These are phyloP conservation scores for Ceratobasidium sp. DNA, from an alignment of 1,284 basidiomycete genomes.

Conservation along the genomic window DNA sequence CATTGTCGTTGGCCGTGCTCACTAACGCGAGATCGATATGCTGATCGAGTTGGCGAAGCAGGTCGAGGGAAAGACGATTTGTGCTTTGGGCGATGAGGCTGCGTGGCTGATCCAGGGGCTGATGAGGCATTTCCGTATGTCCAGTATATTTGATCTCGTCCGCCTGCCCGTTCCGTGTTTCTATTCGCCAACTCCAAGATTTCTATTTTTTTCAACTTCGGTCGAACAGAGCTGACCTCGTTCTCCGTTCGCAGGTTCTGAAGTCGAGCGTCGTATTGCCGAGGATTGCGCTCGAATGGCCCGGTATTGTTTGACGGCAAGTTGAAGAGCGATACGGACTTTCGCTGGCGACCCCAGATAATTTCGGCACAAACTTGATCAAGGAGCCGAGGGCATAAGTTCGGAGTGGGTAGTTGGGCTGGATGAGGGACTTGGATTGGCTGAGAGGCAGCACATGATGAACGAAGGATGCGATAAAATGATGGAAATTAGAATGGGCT, in stretches of 20 bases:
- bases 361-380: conserved; percentile 71
- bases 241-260: conserved; percentile 64
- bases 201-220: background rate
- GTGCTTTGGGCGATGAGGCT: conserved; percentile 96
- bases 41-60: conserved; percentile 89
- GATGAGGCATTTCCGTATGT: conserved; percentile 91
- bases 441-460: too few relatives aligned
- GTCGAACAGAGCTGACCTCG: conserved; percentile 12
- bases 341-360: conserved; percentile 84
- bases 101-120: conserved; percentile 99
- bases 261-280: conserved; percentile 89
- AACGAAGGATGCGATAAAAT: too few relatives aligned
- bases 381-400: conserved; percentile 51
- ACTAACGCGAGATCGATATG: conserved; percentile 97
- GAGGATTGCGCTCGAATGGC: conserved; percentile 84
- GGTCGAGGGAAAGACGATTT: conserved; percentile 96
- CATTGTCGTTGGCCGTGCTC: conserved; percentile 89
- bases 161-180: background rate
- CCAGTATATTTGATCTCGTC: conserved; percentile 1
- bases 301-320: conserved; percentile 91
- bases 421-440: too few relatives aligned
- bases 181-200: too few relatives aligned
- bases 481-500: too few relatives aligned
- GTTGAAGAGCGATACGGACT: conserved; percentile 79
- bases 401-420: too few relatives aligned